Evolutionary conservation across 306 rosid genomes (phyloP).

Genomic region (Ochetophila trinervis): DNA sequence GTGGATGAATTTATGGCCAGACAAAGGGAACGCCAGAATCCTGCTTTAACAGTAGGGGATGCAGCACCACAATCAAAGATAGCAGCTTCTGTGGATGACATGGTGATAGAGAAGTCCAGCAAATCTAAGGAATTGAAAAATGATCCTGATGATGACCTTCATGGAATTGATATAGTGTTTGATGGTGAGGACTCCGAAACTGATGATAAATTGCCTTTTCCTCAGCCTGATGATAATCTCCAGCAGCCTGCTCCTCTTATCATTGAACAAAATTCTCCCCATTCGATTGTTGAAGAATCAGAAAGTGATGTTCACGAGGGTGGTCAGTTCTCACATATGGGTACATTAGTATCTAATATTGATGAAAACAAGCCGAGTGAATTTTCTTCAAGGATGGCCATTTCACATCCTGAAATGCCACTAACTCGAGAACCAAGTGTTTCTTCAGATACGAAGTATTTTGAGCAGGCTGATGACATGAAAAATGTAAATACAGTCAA

Average conservation of each 20-base stretch:
- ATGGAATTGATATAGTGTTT: constrained; percentile 92
- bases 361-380: constrained; percentile 84
- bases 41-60: constrained; percentile 67
- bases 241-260: constrained; percentile 74
- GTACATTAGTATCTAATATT: constrained; percentile 52
- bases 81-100: constrained; percentile 46
- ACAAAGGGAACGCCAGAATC: constrained; percentile 96
- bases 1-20: constrained; percentile 99
- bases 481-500: constrained; percentile 48
- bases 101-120: constrained; percentile 62
- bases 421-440: constrained; percentile 83
- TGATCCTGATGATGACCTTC: constrained; percentile 92
- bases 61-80: constrained; percentile 53
- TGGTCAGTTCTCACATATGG: constrained; percentile 63
- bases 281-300: constrained; percentile 92
- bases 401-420: constrained; percentile 67
- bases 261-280: constrained; percentile 86
- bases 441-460: constrained; percentile 78
- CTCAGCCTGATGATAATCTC: constrained; percentile 81
- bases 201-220: constrained; percentile 90
- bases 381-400: constrained; percentile 89
- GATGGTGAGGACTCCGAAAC: constrained; percentile 91
- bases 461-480: constrained; percentile 70
- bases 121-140: constrained; percentile 78
- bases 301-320: constrained; percentile 73